Conservation (phyloP, 306 rosid genomes). For the Prunus mira region DNA sequence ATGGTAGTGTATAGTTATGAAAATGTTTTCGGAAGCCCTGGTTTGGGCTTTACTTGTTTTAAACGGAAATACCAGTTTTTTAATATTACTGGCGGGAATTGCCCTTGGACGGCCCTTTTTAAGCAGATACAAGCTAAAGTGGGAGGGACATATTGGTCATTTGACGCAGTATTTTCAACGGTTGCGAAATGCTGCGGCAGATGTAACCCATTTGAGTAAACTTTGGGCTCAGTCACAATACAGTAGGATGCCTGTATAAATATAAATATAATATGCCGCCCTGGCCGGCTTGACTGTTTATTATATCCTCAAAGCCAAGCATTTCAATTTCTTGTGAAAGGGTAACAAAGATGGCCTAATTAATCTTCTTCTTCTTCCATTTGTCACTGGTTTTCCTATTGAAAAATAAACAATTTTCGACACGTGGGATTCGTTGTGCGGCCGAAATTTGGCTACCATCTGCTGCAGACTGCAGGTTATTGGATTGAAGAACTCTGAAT, state of each 20-base stretch:
- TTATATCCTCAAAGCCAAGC: neutral
- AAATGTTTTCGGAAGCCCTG: neutral
- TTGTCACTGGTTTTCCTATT: neutral
- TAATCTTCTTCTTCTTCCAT: neutral
- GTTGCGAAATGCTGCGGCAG: constrained; percentile 1
- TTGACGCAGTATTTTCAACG: neutral
- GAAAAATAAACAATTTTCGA: neutral
- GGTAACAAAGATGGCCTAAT: neutral
- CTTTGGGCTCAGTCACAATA: neutral
- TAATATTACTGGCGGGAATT: constrained; percentile 22
- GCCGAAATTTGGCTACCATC: neutral
- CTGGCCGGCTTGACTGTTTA: constrained; percentile 17
- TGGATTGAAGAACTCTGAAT: neutral
- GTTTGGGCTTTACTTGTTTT: constrained; percentile 6
- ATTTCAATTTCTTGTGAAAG: neutral
- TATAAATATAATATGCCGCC: constrained; percentile 16
- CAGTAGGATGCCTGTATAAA: neutral
- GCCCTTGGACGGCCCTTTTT: constrained; percentile 39
- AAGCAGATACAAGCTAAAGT: neutral
- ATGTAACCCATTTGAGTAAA: neutral
- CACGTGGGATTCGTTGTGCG: neutral
- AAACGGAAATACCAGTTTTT: constrained; percentile 33
- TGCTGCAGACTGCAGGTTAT: neutral
- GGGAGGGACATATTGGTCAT: constrained; percentile 12
- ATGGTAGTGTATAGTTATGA: neutral